phyloP scores from a whole-genome alignment of 108 stramenopile genomes.

The Hondaea fermentalgiana region DNA sequence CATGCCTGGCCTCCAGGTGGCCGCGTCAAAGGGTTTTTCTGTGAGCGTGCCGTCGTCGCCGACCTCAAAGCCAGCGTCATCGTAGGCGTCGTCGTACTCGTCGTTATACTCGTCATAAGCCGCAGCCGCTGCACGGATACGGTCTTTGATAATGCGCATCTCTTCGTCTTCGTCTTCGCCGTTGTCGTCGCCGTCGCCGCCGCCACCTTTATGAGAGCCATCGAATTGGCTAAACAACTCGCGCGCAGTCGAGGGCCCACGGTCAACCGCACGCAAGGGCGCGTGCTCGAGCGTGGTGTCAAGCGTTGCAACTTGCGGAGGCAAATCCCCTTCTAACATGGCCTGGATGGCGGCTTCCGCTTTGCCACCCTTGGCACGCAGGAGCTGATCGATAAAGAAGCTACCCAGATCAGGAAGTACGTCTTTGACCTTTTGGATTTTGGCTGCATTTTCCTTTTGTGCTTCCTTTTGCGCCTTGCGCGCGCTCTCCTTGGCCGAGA shows the following conservation, averaged over 20 bases:
- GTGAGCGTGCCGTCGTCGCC: neutral
- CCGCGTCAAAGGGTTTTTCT: neutral
- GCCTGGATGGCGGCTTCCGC: neutral
- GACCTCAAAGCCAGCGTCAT: neutral
- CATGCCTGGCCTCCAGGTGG: slow-evolving; percentile 3
- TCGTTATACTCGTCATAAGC: neutral
- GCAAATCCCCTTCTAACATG: neutral
- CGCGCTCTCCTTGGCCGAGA: neutral
- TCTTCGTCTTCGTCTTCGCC: neutral
- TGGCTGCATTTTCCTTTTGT: neutral
- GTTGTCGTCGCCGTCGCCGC: neutral
- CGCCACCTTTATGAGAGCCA: no score
- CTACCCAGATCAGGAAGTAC: neutral
- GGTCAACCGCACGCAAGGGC: neutral
- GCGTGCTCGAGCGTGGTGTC: neutral
- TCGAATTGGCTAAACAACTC: neutral
- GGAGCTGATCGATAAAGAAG: neutral
- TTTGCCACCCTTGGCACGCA: neutral
- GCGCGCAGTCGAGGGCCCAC: neutral
- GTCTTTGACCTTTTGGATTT: neutral
- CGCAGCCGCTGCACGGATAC: neutral
- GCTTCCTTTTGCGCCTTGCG: neutral
- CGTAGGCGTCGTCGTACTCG: slow-evolving; percentile 17
- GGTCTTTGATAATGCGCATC: neutral
- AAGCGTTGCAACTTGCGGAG: neutral